Percentiles rank a stretch among this genome's conserved stretches.
These are phyloP conservation scores for Purshia tridentata DNA, from an alignment of 306 rosid genomes.

Conservation along the genomic window DNA sequence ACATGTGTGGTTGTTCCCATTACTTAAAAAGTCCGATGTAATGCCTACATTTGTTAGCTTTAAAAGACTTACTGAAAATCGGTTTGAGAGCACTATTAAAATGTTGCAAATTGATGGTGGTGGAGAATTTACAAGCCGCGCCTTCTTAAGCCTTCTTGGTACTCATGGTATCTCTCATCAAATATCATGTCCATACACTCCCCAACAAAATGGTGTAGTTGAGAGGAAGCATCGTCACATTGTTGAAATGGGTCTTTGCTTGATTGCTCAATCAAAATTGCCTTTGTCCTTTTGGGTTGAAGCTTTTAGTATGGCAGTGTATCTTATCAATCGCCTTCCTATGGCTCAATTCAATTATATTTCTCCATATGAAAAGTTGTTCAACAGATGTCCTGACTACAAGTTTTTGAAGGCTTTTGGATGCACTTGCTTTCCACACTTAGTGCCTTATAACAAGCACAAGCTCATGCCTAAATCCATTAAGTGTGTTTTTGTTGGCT, in stretches of 20 bases:
- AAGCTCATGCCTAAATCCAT: neutral
- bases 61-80: neutral
- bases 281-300: neutral
- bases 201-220: neutral
- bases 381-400: neutral
- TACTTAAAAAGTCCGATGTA: neutral
- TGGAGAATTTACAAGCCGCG: neutral
- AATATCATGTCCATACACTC: neutral
- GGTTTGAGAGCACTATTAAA: neutral
- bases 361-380: neutral
- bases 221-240: neutral
- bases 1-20: neutral
- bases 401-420: neutral
- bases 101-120: neutral
- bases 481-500: neutral
- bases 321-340: neutral
- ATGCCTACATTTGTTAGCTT: neutral
- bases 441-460: neutral
- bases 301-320: neutral
- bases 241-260: neutral
- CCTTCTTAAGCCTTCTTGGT: neutral
- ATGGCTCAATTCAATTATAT: neutral
- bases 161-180: neutral
- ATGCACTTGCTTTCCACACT: neutral
- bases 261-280: neutral